A percentile compares a stretch with the other conserved stretches of the same genome.
phyloP scores from a whole-genome alignment of 2,329 filamentous ascomycete species.

The Cladosporium halotolerans region DNA sequence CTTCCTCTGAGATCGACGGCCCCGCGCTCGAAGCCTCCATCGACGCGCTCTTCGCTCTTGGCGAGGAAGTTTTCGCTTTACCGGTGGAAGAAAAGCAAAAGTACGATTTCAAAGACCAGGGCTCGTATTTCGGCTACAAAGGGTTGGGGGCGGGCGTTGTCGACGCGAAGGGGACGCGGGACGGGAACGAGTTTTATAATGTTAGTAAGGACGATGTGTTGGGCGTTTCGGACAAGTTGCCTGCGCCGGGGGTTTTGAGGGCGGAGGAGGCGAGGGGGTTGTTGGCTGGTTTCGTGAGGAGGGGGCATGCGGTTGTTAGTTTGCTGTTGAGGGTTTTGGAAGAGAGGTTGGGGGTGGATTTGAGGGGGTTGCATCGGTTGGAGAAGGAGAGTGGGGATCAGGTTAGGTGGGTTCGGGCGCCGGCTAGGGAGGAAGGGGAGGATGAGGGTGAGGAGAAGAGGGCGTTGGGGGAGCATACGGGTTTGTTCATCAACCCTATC shows the following conservation, averaged over 20 bases:
- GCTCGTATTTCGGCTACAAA: conserved; percentile 49
- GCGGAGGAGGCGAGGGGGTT: conserved; percentile 30
- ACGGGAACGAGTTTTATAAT: conserved; percentile 52
- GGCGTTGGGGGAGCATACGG: conserved; percentile 47
- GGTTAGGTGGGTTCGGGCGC: conserved; percentile 48
- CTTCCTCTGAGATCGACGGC: conserved; percentile 26
- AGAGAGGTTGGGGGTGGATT: conserved; percentile 36
- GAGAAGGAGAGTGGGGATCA: conserved; percentile 43
- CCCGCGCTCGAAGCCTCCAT: conserved; percentile 38
- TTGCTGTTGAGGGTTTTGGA: conserved; percentile 43
- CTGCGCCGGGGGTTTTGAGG: conserved; percentile 38
- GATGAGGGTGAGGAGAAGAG: conserved; percentile 34
- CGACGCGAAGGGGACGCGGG: conserved; percentile 43
- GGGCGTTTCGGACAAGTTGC: conserved; percentile 34
- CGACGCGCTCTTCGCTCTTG: conserved; percentile 42
- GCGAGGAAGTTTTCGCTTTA: conserved; percentile 43
- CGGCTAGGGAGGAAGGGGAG: conserved; percentile 41
- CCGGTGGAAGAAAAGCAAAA: conserved; percentile 46
- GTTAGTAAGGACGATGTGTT: conserved; percentile 50
- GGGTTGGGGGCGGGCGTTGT: conserved; percentile 31
- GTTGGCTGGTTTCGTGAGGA: conserved; percentile 40
- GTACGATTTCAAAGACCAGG: conserved; percentile 47
- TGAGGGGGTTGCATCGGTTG: conserved; percentile 44
- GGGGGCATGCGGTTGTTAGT: conserved; percentile 41
- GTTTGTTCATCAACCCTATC: not conserved